Evolutionary conservation across 2,329 filamentous ascomycete genomes (phyloP).

Genomic region (Nannizziopsis barbatae): DNA sequence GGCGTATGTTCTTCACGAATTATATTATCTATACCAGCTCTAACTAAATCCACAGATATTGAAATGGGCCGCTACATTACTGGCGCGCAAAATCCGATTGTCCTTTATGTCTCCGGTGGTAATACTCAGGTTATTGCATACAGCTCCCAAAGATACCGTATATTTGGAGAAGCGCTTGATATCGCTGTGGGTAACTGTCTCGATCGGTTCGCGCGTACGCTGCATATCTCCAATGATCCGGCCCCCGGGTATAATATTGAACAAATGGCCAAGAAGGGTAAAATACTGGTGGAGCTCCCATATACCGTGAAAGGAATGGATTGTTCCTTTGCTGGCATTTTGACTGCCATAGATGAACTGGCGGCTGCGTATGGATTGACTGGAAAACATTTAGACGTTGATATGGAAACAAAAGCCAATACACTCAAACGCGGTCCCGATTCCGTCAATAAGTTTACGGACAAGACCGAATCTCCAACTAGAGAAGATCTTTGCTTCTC

Average conservation of each 20-base stretch:
- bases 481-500: conserved; percentile 84
- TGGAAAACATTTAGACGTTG: conserved; percentile 32
- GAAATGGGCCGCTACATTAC: conserved; percentile 97
- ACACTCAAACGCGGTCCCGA: conserved; percentile 1
- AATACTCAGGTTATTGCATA: conserved; percentile 99
- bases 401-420: conserved; percentile 37
- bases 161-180: conserved; percentile 94
- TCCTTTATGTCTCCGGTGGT: conserved; percentile 88
- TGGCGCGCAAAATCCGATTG: conserved; percentile 78
- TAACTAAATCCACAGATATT: conserved; percentile 53
- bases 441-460: conserved; percentile 15
- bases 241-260: conserved; percentile 98
- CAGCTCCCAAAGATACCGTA: conserved; percentile 84
- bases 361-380: conserved; percentile 44
- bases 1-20: conserved; percentile 46
- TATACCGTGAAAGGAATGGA: conserved; percentile 99
- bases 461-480: conserved; percentile 41
- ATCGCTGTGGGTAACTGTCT: conserved; percentile 97
- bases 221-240: conserved; percentile 87
- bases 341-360: conserved; percentile 70
- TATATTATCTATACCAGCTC: background rate
- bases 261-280: conserved; percentile 68
- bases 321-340: conserved; percentile 85
- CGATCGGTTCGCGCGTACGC: conserved; percentile 84
- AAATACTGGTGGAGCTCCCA: conserved; percentile 69